Percentiles rank a stretch among this genome's conserved stretches.
Conservation (phyloP, 2,329 filamentous ascomycete genomes). For the Pseudomassariella vexata region DNA sequence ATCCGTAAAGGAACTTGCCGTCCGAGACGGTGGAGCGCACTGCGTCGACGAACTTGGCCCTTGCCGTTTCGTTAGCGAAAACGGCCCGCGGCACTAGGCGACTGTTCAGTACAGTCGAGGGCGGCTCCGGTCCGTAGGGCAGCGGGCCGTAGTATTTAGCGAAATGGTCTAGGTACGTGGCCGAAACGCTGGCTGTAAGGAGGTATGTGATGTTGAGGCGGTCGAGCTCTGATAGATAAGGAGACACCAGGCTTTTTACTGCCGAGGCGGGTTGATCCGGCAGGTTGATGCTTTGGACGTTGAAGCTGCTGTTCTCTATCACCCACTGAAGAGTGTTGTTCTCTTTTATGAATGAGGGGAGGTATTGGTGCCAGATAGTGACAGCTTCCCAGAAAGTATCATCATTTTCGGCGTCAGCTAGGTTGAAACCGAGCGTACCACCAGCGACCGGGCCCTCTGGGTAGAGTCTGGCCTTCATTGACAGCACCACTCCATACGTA, state of each 20-base stretch:
- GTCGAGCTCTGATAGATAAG: slow-evolving; percentile 5
- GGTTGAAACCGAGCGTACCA: slow-evolving; percentile 5
- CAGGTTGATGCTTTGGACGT: neutral
- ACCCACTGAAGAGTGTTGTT: neutral
- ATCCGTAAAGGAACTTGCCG: slow-evolving; percentile 5
- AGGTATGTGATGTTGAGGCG: slow-evolving; percentile 5
- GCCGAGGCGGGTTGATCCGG: too few species aligned
- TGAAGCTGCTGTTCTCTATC: neutral
- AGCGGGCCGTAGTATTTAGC: slow-evolving; percentile 5
- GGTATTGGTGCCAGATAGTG: neutral
- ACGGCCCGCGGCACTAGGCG: slow-evolving; percentile 7
- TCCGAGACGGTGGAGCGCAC: slow-evolving; percentile 1
- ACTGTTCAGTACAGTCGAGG: slow-evolving; percentile 2
- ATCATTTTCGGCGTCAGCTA: neutral
- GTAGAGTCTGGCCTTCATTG: slow-evolving; percentile 41
- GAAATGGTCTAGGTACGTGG: slow-evolving; percentile 5
- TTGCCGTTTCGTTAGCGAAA: slow-evolving; percentile 2
- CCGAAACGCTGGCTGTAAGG: neutral
- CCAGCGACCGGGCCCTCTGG: slow-evolving; percentile 18
- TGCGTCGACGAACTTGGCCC: neutral
- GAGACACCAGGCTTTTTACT: neutral
- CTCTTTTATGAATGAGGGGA: neutral
- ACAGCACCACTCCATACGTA: slow-evolving; percentile 45
- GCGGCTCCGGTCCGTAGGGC: slow-evolving; percentile 6
- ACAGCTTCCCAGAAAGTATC: neutral